Conservation (phyloP, 768 basidiomycete species). For the Suillus variegatus region DNA sequence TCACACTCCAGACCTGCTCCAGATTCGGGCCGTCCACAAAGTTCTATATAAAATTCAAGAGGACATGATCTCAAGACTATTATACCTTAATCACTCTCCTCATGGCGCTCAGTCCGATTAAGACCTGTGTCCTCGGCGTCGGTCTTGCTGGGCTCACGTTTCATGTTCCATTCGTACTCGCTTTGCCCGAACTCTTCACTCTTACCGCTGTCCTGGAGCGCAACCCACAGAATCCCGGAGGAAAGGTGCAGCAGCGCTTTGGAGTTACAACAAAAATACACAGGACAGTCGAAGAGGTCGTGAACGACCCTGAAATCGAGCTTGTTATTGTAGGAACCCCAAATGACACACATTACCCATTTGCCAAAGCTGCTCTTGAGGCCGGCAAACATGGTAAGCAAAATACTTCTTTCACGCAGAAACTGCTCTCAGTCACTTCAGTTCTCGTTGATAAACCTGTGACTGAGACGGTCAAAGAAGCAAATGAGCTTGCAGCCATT, state of each 20-base stretch:
- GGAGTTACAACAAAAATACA: constrained; percentile 60
- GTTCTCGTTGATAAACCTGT: constrained; percentile 84
- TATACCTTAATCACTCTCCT: not conserved
- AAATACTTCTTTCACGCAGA: not conserved
- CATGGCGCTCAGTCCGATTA: constrained; percentile 48
- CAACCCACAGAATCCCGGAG: constrained; percentile 58
- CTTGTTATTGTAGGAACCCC: constrained; percentile 70
- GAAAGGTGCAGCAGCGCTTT: constrained; percentile 67
- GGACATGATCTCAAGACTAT: not conserved
- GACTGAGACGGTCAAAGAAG: constrained; percentile 59
- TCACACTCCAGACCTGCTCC: constrained; percentile 2
- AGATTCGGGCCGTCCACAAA: constrained; percentile 9
- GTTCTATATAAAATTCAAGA: constrained; percentile 9
- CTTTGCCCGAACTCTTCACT: constrained; percentile 67
- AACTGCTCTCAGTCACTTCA: constrained; percentile 22
- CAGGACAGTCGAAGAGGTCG: constrained; percentile 57
- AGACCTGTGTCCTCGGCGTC: constrained; percentile 72
- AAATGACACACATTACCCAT: constrained; percentile 69
- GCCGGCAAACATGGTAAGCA: constrained; percentile 72
- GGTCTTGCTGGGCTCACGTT: constrained; percentile 79
- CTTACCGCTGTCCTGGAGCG: constrained; percentile 78
- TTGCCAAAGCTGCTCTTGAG: constrained; percentile 63
- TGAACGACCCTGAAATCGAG: constrained; percentile 65
- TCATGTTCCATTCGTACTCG: constrained; percentile 78
- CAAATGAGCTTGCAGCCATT: constrained; percentile 57